Base-by-base conservation (phyloP, 768 basidiomycete genomes). In the Hysterangium stoloniferum region DNA sequence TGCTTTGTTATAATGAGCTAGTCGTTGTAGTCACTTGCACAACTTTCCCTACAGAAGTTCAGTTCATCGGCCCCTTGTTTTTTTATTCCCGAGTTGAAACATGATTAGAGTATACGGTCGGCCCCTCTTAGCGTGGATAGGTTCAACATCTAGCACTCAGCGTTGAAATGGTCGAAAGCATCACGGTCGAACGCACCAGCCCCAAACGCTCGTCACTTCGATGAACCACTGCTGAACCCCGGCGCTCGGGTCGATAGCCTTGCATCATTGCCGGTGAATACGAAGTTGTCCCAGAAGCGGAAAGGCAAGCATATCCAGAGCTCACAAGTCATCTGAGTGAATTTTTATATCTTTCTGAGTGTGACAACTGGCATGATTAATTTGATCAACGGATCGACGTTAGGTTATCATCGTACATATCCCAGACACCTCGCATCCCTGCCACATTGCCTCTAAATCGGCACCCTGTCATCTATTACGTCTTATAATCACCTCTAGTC, bases 21-120 rank as follows among this genome's bases (percentile, higher is more conserved):
- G 52, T 42, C 7, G 20, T 55, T 22, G n/a, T 56, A 84, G 80
- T 75, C 75, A 47, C 70, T 86, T 59, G 79, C 76, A 12, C 79
- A 81, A 53, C 76, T 85, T 45, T 85, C 84, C 28, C 84, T 84
- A 5, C 76, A 75, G 15, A 53, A 53, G 44, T 52, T 73, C 9
- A 54, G 52, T 32, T 50, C 55, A 17, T 13, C 25, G 31, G 42
- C 45, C 5, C 52, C 45, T 17, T 38, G 24, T 15, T 22, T 54
- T n/a, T 27, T 37, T 45, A 24, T 53, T 7, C 52, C 53, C 17
- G 47, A 46, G 22, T 33, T 42, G 22, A n/a, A n/a, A n/a, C n/a
- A n/a, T n/a, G 57, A 36, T 33, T n/a, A 19, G 7, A 33, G 9
- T 33, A 32, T 51, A 20, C 32, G 33, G 28, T 41, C 45, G 20